Evolutionary conservation across 768 basidiomycete species (phyloP), one percentile per base, ranked within the genome.

Genomic region (Scleroderma citrinum): DNA sequence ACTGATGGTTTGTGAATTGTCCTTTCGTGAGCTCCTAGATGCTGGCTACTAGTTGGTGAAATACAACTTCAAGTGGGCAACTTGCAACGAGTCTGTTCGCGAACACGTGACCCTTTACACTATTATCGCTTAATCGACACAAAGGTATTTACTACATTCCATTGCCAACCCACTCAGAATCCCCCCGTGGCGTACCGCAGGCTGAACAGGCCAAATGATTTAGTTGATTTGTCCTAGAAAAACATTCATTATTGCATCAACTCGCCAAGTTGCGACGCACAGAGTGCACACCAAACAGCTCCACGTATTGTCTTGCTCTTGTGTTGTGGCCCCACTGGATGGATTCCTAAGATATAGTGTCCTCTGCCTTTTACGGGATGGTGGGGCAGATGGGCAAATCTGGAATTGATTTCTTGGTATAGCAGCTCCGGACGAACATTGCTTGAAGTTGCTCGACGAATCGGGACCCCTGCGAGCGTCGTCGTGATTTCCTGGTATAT

Each of bases 221-320:
- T 10, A 69, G 61, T 30, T 77, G 59, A 53, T 87, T 86, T 45
- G 71, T 55, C 38, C 82, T 85, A 50, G n/a, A 2, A 4, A 37
- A 34, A 52, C 10, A 16, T 29, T 7, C 35, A 19, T n/a, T 12
- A 30, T 43, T 14, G 17, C 19, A 43, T 24, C 35, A 24, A 52
- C 49, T 21, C 16, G 42, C 24, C 3, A 10, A 30, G 53, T 2
- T 12, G 45, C 14, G 8, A 39, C 83, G 66, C 58, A 86, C 85
- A 87, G 61, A 6, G 85, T 87, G 51, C 85, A 87, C 19, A 79
- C 67, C 12, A 66, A 55, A 56, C 85, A 87, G 36, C 60, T 59
- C 85, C 85, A 86, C 16, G 11, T 5, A 14, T 55, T 48, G 19
- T 45, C 47, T 17, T 65, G 58, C 59, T 76, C 74, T 48, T 69